These are phyloP conservation scores for Tillandsia fasciculata DNA, from an alignment of 176 grass and related monocot species.

Conservation along the genomic window DNA sequence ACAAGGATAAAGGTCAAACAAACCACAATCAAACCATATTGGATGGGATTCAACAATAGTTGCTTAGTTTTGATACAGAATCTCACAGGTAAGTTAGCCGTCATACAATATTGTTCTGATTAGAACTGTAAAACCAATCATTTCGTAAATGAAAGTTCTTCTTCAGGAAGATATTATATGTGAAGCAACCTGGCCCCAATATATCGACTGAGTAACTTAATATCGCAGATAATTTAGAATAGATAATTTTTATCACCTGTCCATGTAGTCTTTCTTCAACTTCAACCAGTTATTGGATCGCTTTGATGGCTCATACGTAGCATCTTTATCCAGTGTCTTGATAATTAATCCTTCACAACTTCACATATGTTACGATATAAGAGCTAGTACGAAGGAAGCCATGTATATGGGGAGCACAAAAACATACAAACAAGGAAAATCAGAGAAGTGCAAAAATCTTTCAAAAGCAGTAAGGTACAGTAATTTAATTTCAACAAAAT, in stretches of 20 bases:
- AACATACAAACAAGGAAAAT: no score
- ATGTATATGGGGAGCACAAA: not conserved
- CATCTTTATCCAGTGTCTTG: slow-evolving; percentile 96
- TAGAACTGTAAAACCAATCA: not conserved
- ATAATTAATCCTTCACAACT: slow-evolving; percentile 99
- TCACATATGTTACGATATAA: slow-evolving; percentile 25
- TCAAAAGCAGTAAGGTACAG: no score
- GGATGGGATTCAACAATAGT: not conserved
- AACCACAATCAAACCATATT: not conserved
- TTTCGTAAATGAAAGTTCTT: not conserved
- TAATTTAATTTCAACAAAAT: no score
- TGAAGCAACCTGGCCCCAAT: no score
- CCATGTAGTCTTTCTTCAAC: slow-evolving; percentile 99
- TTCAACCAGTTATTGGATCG: slow-evolving; percentile 99
- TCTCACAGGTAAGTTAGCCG: not conserved
- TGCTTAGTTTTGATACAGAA: not conserved
- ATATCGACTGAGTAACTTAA: no score
- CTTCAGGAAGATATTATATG: no score
- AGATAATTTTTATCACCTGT: slow-evolving; percentile 39
- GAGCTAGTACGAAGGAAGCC: slow-evolving; percentile 10
- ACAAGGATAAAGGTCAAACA: no score
- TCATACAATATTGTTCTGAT: not conserved
- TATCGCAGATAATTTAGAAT: not conserved
- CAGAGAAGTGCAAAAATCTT: no score
- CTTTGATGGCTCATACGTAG: slow-evolving; percentile 94